Evolutionary conservation across 2,329 filamentous ascomycete genomes (phyloP).

Genomic region (Ophiostoma ulmi): DNA sequence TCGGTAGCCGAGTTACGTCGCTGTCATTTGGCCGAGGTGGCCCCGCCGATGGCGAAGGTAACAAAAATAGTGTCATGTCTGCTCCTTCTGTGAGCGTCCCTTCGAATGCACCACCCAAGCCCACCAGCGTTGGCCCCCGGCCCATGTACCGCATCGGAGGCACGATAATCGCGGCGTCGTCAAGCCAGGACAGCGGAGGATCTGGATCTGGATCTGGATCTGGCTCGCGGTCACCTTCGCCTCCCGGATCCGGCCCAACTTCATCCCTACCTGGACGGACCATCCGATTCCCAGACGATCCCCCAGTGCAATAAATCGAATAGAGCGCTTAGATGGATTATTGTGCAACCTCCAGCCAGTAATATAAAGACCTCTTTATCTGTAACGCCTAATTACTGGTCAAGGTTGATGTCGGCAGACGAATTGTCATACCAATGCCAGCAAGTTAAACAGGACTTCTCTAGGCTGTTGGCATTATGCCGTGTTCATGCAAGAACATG

Average conservation of each 20-base stretch:
- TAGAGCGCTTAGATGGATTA: background rate
- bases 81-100: background rate
- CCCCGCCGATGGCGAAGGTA: background rate
- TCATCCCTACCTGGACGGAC: conserved; percentile 31
- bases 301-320: background rate
- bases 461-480: background rate
- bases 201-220: background rate
- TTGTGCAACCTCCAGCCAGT: background rate
- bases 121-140: background rate
- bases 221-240: background rate
- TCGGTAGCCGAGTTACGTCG: conserved; percentile 32
- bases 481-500: background rate
- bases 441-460: background rate
- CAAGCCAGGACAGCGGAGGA: background rate
- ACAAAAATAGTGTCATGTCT: background rate
- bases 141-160: conserved; percentile 41
- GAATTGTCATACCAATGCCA: background rate
- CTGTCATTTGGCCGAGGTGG: background rate
- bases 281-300: conserved; percentile 44
- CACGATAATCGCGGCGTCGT: conserved; percentile 33
- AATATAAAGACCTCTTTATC: background rate
- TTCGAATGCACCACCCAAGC: background rate
- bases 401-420: background rate
- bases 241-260: background rate
- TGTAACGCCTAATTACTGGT: background rate